These are phyloP conservation scores for Nemania serpens DNA, from an alignment of 2,329 filamentous ascomycete species.

Conservation along the genomic window DNA sequence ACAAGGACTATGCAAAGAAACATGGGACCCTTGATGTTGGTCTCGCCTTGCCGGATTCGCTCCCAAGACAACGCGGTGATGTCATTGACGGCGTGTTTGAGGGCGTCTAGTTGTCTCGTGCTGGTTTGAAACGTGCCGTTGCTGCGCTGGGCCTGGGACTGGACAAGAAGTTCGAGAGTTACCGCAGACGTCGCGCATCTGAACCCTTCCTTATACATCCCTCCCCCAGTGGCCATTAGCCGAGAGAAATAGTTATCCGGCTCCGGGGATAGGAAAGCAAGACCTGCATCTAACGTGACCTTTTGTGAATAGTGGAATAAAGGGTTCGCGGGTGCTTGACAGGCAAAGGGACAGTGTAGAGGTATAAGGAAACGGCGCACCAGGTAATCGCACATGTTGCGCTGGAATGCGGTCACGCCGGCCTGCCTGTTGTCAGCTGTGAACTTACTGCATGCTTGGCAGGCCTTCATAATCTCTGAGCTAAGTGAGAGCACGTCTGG, in stretches of 20 bases:
- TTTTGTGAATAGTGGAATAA: conserved; percentile 56
- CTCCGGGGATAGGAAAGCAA: conserved; percentile 44
- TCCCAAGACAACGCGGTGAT: conserved; percentile 38
- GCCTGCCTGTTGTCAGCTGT: conserved; percentile 26
- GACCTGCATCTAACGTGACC: conserved; percentile 50
- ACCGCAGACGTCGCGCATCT: conserved; percentile 42
- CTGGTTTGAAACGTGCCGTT: conserved; percentile 40
- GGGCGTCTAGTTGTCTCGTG: conserved; percentile 36
- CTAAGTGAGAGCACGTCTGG: conserved; percentile 43
- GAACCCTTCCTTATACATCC: conserved; percentile 48
- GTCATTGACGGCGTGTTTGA: conserved; percentile 41
- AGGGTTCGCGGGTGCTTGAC: conserved; percentile 48
- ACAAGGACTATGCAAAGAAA: conserved; percentile 47
- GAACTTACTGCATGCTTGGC: conserved; percentile 32
- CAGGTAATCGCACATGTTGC: conserved; percentile 56
- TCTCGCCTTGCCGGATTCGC: conserved; percentile 47
- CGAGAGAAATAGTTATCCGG: conserved; percentile 44
- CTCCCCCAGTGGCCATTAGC: conserved; percentile 46
- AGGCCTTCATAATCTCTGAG: conserved; percentile 40
- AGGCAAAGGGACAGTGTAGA: conserved; percentile 56
- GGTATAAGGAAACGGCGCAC: conserved; percentile 60
- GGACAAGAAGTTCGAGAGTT: conserved; percentile 45
- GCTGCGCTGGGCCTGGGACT: conserved; percentile 36
- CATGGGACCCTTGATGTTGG: conserved; percentile 50
- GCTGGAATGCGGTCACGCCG: conserved; percentile 45